A percentile compares a stretch with the other conserved stretches of the same genome.
These are phyloP conservation scores for Diaporthe humulicola DNA, from an alignment of 2,329 filamentous ascomycete species.

Conservation along the genomic window DNA sequence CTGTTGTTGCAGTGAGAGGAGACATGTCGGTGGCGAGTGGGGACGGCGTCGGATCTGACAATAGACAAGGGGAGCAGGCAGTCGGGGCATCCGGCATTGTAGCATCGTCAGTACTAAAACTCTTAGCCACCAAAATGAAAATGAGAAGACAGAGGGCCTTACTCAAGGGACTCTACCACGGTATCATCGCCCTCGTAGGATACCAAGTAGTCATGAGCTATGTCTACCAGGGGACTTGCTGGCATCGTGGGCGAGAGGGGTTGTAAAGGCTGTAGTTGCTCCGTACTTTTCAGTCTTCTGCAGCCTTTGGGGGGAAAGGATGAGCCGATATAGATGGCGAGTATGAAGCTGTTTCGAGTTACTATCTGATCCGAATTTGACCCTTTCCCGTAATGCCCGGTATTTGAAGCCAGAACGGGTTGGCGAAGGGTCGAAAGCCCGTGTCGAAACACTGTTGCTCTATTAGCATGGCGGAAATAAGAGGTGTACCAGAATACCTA, in stretches of 20 bases:
- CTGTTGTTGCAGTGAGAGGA: too few species aligned
- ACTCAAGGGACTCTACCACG: neutral
- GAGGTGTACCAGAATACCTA: neutral
- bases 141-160: neutral
- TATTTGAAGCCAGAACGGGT: neutral
- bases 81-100: neutral
- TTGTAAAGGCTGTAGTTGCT: fast-evolving
- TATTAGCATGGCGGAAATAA: neutral
- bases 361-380: neutral
- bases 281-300: too few species aligned
- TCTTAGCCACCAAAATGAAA: neutral
- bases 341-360: neutral
- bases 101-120: neutral
- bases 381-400: too few species aligned
- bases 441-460: neutral
- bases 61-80: neutral
- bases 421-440: neutral
- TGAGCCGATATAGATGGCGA: too few species aligned
- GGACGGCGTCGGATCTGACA: neutral
- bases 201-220: neutral
- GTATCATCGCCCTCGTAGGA: neutral
- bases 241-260: neutral
- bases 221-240: neutral
- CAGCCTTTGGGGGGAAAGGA: neutral
- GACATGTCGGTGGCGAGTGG: neutral